These are phyloP conservation scores for Backusella parvicylindrica DNA, from an alignment of 192 early-diverging fungal genomes.

Conservation along the genomic window DNA sequence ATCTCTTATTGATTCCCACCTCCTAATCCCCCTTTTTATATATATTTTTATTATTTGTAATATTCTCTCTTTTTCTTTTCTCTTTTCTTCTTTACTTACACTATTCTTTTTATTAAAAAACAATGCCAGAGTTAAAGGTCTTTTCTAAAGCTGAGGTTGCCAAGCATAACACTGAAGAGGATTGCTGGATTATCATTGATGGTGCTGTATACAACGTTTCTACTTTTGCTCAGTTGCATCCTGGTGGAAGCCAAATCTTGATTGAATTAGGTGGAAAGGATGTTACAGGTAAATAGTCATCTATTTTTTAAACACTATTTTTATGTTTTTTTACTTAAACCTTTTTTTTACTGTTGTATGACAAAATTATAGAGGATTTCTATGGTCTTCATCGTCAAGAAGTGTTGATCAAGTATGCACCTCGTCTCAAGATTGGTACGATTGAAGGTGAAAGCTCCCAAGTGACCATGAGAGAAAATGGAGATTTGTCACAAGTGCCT, in stretches of 20 bases:
- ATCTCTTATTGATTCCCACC: neutral
- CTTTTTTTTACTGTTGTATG: neutral
- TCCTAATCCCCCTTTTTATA: neutral
- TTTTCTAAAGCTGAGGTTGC: conserved; percentile 35
- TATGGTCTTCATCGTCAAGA: conserved; percentile 40
- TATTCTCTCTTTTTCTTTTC: neutral
- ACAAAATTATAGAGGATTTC: conserved; percentile 17
- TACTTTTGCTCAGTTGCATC: conserved; percentile 51
- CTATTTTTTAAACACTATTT: neutral
- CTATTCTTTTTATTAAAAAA: neutral
- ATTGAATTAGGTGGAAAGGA: conserved; percentile 77
- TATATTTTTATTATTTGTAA: too few relatives aligned
- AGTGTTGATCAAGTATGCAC: conserved; percentile 63
- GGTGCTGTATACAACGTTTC: conserved; percentile 56
- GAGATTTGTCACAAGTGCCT: conserved; percentile 63
- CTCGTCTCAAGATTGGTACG: conserved; percentile 60
- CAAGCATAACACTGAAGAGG: conserved; percentile 25
- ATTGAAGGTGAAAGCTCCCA: conserved; percentile 42
- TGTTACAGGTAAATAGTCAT: conserved; percentile 44
- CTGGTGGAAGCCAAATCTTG: conserved; percentile 55
- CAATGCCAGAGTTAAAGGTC: conserved; percentile 22
- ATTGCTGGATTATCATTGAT: conserved; percentile 61
- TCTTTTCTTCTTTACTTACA: neutral
- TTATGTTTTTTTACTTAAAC: neutral
- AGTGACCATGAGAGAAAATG: conserved; percentile 44